A percentile compares a stretch with the other conserved stretches of the same genome.
Conservation (phyloP, 2,329 filamentous ascomycete species). For the Ophiostoma piceae region DNA sequence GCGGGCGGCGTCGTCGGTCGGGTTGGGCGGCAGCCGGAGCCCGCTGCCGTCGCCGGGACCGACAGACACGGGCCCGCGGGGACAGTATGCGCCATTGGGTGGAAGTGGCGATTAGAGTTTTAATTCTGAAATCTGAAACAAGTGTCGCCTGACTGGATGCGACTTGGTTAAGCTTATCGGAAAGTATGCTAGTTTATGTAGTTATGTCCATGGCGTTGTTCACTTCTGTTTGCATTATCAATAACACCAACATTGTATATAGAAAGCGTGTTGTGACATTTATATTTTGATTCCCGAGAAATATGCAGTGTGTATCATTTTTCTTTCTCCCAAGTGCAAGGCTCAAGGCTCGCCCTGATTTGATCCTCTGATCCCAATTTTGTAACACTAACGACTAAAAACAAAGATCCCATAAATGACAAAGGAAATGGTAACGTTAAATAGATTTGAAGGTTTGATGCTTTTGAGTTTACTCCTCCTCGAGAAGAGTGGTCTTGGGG, state of each 20-base stretch:
- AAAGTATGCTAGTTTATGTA: not conserved
- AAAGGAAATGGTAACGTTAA: slow-evolving; percentile 5
- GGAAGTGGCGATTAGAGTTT: slow-evolving; percentile 14
- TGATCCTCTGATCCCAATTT: slow-evolving; percentile 13
- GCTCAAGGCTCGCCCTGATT: not conserved
- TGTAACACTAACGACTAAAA: not conserved
- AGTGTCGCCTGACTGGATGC: not conserved
- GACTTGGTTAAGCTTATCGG: not conserved
- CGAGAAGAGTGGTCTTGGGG: slow-evolving; percentile 44
- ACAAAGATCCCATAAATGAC: slow-evolving; percentile 9
- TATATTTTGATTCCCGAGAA: slow-evolving; percentile 4
- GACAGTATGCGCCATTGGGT: slow-evolving; percentile 25
- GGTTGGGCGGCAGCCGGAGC: slow-evolving; percentile 8
- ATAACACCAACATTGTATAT: not conserved
- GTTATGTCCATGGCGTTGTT: not conserved
- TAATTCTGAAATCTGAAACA: not conserved
- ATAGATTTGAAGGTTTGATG: not conserved
- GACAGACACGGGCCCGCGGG: slow-evolving; percentile 16
- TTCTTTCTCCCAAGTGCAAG: slow-evolving; percentile 1
- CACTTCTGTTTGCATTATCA: not conserved
- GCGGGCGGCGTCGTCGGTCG: slow-evolving; percentile 17
- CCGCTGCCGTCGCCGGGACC: slow-evolving; percentile 18
- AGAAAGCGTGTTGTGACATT: not conserved
- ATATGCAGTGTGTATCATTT: slow-evolving; percentile 14
- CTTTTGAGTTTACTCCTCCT: slow-evolving; percentile 43